phyloP scores from a whole-genome alignment of 768 basidiomycete species.

The Floccularia luteovirens region DNA sequence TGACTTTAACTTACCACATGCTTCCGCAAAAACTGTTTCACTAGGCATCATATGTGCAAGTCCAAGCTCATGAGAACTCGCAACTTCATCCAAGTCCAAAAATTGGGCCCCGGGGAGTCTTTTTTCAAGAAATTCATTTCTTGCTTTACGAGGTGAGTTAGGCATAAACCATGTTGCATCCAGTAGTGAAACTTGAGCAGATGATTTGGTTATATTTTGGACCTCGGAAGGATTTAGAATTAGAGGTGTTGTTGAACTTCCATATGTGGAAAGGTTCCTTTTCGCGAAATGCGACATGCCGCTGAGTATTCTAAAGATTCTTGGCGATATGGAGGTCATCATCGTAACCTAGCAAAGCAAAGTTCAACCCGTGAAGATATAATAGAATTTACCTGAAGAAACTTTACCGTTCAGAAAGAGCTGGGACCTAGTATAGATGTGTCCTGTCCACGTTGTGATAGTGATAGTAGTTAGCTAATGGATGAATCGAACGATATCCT shows the following conservation, averaged over 20 bases:
- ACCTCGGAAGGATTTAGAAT: constrained; percentile 46
- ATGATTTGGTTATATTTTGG: constrained; percentile 23
- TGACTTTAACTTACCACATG: constrained; percentile 56
- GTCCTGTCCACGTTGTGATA: no score
- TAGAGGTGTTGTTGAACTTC: constrained; percentile 32
- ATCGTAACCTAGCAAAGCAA: no score
- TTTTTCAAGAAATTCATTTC: constrained; percentile 58
- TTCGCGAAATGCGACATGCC: not conserved
- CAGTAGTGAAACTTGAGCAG: constrained; percentile 35
- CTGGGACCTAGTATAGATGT: no score
- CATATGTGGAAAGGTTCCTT: not conserved
- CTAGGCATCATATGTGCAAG: constrained; percentile 94
- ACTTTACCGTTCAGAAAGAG: no score
- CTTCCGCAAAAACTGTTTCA: constrained; percentile 59
- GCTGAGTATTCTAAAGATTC: not conserved
- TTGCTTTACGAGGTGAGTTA: constrained; percentile 61
- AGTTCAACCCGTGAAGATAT: no score
- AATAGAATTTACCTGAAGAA: no score
- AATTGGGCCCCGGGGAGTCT: constrained; percentile 68
- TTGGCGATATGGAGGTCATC: no score
- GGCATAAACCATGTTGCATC: constrained; percentile 97
- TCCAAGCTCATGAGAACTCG: constrained; percentile 66
- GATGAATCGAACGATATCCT: no score
- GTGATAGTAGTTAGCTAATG: no score
- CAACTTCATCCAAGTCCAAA: constrained; percentile 76